A percentile compares a stretch with the other conserved stretches of the same genome.
phyloP scores from a whole-genome alignment of 192 early-diverging fungal genomes.

The Chytriomyces confervae region DNA sequence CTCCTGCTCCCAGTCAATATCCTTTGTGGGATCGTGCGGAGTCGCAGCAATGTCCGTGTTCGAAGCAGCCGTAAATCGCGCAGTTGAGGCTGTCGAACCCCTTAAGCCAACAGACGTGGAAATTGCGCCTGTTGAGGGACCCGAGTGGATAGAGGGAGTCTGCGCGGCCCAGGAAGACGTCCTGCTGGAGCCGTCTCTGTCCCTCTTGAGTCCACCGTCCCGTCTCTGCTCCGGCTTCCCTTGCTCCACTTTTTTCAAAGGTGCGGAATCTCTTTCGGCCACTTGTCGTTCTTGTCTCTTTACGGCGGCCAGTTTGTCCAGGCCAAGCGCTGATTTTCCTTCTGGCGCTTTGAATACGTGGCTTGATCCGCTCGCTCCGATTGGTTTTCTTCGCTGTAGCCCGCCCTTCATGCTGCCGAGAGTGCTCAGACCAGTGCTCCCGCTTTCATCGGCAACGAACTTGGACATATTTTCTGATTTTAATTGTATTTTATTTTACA shows the following conservation, averaged over 20 bases:
- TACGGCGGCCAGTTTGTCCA: constrained; percentile 69
- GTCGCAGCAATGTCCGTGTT: neutral
- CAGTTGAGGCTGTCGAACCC: constrained; percentile 40
- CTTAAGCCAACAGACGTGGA: constrained; percentile 47
- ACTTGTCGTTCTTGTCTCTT: constrained; percentile 53
- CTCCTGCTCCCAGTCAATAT: constrained; percentile 77
- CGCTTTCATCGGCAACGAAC: too few relatives aligned
- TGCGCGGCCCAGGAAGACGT: neutral
- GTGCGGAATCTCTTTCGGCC: too few relatives aligned
- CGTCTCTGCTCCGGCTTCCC: too few relatives aligned
- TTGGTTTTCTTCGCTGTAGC: neutral
- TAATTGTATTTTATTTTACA: too few relatives aligned
- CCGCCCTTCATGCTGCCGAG: neutral
- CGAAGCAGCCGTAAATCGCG: neutral
- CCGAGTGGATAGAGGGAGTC: constrained; percentile 25
- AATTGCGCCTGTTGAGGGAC: constrained; percentile 38
- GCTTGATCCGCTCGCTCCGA: neutral
- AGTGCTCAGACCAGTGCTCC: neutral
- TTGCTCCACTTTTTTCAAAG: too few relatives aligned
- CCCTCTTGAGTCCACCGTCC: neutral
- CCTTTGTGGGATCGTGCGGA: constrained; percentile 43
- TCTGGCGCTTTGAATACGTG: constrained; percentile 45
- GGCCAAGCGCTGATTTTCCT: constrained; percentile 60
- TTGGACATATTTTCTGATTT: neutral
- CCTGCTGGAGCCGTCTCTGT: constrained; percentile 38